phyloP scores from a whole-genome alignment of 345 rosid species.

The Hypericum perforatum region DNA sequence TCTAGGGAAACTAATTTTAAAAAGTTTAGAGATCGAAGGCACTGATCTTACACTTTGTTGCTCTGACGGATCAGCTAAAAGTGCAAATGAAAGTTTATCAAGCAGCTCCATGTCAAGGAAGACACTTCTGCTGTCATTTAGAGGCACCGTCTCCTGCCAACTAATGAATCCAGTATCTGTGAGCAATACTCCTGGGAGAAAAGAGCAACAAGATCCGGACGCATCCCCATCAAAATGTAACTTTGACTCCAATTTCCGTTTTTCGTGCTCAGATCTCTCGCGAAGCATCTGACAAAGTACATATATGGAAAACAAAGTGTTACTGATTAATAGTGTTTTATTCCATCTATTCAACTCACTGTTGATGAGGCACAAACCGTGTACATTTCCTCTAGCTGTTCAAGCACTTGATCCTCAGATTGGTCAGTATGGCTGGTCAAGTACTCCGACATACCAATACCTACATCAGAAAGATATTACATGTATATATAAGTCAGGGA shows the following conservation, averaged over 20 bases:
- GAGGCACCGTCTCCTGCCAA: constrained; percentile 47
- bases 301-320: not conserved
- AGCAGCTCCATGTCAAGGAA: constrained; percentile 60
- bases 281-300: constrained; percentile 43
- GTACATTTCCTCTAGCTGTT: constrained; percentile 51
- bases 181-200: constrained; percentile 42
- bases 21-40: not conserved
- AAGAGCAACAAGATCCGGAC: constrained; percentile 41
- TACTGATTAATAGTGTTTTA: constrained; percentile 5
- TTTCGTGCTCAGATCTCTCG: constrained; percentile 54
- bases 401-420: constrained; percentile 29
- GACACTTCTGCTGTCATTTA: constrained; percentile 53
- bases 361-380: constrained; percentile 37
- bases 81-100: constrained; percentile 36
- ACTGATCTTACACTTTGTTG: constrained; percentile 34
- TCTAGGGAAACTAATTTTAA: too few species aligned
- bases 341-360: constrained; percentile 8
- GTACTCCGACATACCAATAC: constrained; percentile 66
- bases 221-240: constrained; percentile 19
- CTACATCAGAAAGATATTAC: constrained; percentile 17
- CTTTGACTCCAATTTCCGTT: constrained; percentile 31
- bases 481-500: too few species aligned
- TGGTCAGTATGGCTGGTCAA: constrained; percentile 34
- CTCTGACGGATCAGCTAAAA: constrained; percentile 24
- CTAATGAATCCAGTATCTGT: constrained; percentile 33